Evolutionary conservation across 352 stramenopile species (phyloP).

Genomic region (Globisporangium irregulare): DNA sequence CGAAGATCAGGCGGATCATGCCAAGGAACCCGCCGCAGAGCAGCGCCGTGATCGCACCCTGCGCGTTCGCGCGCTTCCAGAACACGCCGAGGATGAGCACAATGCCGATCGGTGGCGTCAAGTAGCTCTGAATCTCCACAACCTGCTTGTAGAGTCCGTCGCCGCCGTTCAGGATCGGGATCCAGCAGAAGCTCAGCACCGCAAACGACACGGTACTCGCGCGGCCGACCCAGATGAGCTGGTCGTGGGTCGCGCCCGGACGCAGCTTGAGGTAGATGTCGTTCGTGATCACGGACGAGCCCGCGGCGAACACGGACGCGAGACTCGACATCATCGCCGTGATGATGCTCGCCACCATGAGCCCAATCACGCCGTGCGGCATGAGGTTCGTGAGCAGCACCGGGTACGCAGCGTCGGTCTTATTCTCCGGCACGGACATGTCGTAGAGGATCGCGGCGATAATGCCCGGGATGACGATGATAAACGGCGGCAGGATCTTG

Average conservation of each 20-base stretch:
- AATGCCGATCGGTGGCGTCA: constrained; percentile 59
- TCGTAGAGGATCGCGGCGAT: constrained; percentile 61
- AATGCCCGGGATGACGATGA: constrained; percentile 68
- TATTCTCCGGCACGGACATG: constrained; percentile 44
- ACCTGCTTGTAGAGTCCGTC: constrained; percentile 60
- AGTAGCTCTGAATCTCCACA: constrained; percentile 62
- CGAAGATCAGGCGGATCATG: constrained; percentile 35
- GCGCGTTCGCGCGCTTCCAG: constrained; percentile 49
- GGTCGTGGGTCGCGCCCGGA: constrained; percentile 48
- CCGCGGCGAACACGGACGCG: constrained; percentile 58
- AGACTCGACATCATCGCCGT: constrained; percentile 72
- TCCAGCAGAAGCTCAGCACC: constrained; percentile 58
- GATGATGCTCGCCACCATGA: constrained; percentile 73
- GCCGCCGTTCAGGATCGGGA: constrained; percentile 57
- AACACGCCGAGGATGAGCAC: constrained; percentile 52
- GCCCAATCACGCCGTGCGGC: constrained; percentile 53
- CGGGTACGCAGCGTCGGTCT: constrained; percentile 61
- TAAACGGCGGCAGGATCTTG: constrained; percentile 62
- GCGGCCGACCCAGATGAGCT: constrained; percentile 60
- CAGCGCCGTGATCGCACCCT: constrained; percentile 47
- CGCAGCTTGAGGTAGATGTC: constrained; percentile 58
- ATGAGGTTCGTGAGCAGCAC: constrained; percentile 66
- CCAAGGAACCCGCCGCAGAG: constrained; percentile 45
- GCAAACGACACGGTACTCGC: constrained; percentile 47
- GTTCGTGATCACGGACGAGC: constrained; percentile 62